Percentiles rank a stretch among this genome's conserved stretches.
These are phyloP conservation scores for Fragaria nilgerrensis DNA, from an alignment of 306 rosid genomes.

Conservation along the genomic window DNA sequence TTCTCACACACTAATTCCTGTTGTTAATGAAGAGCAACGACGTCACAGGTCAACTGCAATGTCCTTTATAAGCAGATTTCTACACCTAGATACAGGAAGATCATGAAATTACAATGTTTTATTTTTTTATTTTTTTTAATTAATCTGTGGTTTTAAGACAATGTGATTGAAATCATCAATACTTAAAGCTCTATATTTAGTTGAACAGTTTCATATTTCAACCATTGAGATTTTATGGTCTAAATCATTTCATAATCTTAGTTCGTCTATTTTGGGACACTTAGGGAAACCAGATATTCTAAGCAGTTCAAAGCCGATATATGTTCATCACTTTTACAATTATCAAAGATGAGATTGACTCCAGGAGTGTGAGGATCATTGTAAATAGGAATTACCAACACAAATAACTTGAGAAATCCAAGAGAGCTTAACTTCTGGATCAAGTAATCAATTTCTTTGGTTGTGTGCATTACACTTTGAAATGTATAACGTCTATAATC, in stretches of 20 bases:
- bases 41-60: neutral
- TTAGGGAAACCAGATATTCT: neutral
- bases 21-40: neutral
- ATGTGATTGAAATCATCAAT: neutral
- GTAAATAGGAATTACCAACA: neutral
- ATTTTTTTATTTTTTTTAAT: neutral
- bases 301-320: neutral
- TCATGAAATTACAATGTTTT: neutral
- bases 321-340: neutral
- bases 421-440: neutral
- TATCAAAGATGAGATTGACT: neutral
- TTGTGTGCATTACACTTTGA: neutral
- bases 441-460: neutral
- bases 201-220: neutral
- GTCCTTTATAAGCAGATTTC: neutral
- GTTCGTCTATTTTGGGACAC: neutral
- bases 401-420: neutral
- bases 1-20: neutral
- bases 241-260: neutral
- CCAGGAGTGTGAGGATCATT: neutral
- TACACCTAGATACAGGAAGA: neutral
- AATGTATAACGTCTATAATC: neutral
- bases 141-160: neutral
- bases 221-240: neutral
- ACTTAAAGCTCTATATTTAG: neutral